Evolutionary conservation across 2,329 filamentous ascomycete species (phyloP).

Genomic region (Ceratocystis variospora): DNA sequence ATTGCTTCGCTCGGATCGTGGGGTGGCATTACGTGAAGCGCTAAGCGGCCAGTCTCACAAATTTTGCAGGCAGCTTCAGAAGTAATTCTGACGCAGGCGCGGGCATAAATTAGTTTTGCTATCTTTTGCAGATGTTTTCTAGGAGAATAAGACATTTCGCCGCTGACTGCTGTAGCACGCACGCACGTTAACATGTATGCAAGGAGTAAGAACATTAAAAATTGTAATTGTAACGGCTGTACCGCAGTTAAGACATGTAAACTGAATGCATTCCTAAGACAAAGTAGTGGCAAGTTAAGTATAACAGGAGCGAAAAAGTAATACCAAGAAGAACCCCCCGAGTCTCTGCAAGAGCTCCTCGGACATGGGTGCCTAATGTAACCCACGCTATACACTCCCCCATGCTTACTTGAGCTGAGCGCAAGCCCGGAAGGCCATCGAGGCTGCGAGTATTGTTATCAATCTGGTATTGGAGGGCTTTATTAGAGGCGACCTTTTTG

Average conservation of each 20-base stretch:
- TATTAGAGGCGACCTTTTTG: constrained; percentile 36
- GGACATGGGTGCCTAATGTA: constrained; percentile 24
- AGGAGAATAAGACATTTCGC: too few relatives aligned
- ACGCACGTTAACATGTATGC: too few relatives aligned
- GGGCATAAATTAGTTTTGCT: too few relatives aligned
- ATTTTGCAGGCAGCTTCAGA: too few relatives aligned
- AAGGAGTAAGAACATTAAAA: too few relatives aligned
- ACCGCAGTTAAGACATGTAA: background rate
- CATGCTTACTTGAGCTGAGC: constrained; percentile 35
- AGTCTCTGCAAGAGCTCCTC: constrained; percentile 21
- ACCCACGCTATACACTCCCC: constrained; percentile 36
- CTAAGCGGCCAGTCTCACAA: too few relatives aligned
- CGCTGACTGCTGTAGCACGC: too few relatives aligned
- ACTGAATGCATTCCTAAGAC: background rate
- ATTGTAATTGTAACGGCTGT: background rate
- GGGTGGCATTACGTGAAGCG: too few relatives aligned
- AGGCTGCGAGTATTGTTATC: constrained; percentile 42
- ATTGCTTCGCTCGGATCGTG: too few relatives aligned
- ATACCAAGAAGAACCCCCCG: constrained; percentile 25
- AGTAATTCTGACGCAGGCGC: too few relatives aligned
- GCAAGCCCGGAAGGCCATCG: constrained; percentile 46
- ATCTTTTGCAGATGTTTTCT: too few relatives aligned
- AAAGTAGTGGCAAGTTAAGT: constrained; percentile 7
- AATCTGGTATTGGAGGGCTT: constrained; percentile 41
- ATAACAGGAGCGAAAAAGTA: constrained; percentile 17